Percentiles rank a stretch among this genome's conserved stretches.
phyloP scores from a whole-genome alignment of 148 eudicot species.

The Limonium bicolor region DNA sequence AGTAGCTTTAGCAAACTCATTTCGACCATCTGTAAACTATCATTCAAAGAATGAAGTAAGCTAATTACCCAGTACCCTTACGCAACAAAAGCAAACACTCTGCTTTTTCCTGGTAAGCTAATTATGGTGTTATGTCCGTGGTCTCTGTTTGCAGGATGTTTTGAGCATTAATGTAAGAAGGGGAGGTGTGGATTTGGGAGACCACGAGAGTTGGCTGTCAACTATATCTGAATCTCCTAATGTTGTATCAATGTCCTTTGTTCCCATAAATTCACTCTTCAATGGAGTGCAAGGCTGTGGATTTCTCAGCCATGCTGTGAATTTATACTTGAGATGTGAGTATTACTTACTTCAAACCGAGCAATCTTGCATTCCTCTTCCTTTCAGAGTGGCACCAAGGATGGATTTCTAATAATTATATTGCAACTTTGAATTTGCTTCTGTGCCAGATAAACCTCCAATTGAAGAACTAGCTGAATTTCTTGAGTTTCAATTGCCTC shows the following conservation, averaged over 20 bases:
- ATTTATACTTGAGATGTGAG: constrained; percentile 92
- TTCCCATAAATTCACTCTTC: constrained; percentile 72
- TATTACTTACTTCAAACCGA: constrained; percentile 10
- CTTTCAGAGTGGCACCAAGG: no score
- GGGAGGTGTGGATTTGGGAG: constrained; percentile 71
- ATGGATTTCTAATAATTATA: no score
- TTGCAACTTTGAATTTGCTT: no score
- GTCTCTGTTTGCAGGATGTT: constrained; percentile 53
- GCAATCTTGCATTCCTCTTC: no score
- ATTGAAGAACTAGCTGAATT: constrained; percentile 80
- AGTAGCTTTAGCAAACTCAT: constrained; percentile 19
- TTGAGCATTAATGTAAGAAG: constrained; percentile 50
- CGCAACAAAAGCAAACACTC: no score
- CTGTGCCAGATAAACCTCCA: constrained; percentile 97
- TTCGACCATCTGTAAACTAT: constrained; percentile 33
- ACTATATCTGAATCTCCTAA: constrained; percentile 64
- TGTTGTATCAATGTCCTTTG: constrained; percentile 84
- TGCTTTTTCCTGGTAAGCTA: no score
- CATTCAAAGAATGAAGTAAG: constrained; percentile 63
- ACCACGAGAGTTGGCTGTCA: constrained; percentile 77
- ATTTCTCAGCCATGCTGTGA: constrained; percentile 89
- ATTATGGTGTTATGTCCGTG: constrained; percentile 3
- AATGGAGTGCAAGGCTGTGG: constrained; percentile 88
- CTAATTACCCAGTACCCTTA: no score
- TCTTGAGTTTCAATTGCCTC: constrained; percentile 86